Conservation (phyloP, 495 filamentous ascomycete genomes). For the Xylaria flabelliformis region DNA sequence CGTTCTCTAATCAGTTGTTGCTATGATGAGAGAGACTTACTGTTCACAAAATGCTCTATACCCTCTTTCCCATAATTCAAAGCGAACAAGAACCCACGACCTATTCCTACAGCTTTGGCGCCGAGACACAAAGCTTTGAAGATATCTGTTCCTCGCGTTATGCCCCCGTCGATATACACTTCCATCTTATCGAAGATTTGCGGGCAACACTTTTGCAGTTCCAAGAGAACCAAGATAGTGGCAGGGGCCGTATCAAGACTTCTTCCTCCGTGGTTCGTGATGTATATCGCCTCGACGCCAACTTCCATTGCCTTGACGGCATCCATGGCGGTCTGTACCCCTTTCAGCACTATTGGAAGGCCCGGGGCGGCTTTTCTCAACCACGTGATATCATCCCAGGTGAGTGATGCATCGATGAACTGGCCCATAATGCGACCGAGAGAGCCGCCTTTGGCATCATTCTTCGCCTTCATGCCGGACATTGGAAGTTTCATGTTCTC, state of each 20-base stretch:
- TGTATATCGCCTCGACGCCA: constrained; percentile 65
- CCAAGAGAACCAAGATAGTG: constrained; percentile 67
- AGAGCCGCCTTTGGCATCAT: constrained; percentile 73
- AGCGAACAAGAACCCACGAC: constrained; percentile 66
- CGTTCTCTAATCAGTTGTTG: not conserved
- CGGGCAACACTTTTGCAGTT: constrained; percentile 65
- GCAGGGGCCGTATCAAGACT: constrained; percentile 69
- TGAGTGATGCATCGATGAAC: constrained; percentile 74
- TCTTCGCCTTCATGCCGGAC: constrained; percentile 61
- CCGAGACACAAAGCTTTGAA: constrained; percentile 74
- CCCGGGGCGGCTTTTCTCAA: constrained; percentile 49
- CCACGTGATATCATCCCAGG: constrained; percentile 75
- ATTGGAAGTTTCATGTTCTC: constrained; percentile 64
- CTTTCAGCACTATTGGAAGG: constrained; percentile 67
- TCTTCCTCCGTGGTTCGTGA: constrained; percentile 75
- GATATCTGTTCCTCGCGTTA: constrained; percentile 68
- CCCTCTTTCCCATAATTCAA: constrained; percentile 78
- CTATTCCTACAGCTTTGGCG: constrained; percentile 68
- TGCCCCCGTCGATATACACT: constrained; percentile 71
- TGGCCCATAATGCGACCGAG: constrained; percentile 74
- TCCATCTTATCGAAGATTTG: constrained; percentile 67
- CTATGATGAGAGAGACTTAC: constrained; percentile 44
- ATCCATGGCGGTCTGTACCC: constrained; percentile 68
- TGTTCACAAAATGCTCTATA: constrained; percentile 67
- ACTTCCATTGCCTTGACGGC: constrained; percentile 60